Base-by-base conservation (phyloP, 805 yeast species). In the Cyberlindnera maclurae region DNA sequence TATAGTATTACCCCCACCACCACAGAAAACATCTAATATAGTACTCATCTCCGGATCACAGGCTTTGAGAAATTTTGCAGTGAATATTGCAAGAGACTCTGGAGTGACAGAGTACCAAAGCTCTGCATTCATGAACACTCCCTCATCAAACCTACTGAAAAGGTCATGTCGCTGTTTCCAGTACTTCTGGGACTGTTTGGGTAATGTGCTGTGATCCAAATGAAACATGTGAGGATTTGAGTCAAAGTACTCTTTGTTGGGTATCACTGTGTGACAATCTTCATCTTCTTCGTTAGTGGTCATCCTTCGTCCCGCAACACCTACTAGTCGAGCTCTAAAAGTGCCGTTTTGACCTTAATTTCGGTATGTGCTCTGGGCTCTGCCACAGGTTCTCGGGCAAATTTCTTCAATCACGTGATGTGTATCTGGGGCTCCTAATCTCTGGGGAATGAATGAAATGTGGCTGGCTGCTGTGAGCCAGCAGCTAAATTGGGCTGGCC, bases 61-160 rank as follows among this genome's bases (percentile, higher is more conserved):
- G 12, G 71, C 67, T 36, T 63, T 58, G 13, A 79, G 59, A 40
- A 75, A 69, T 38, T 70, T 66, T 0, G 88, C 82, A 0, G 71
- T 59, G 49, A 75, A 77, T 5, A 63, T 59, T 1, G 96, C 93
- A 1, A 84, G 63, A 2, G 57, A 51, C 52, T 89, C 97, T 0
- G 95, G 89, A 0, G 97, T 89, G 5, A 87, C 95, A 40, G 90
- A 80, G 58, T 69, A 89, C 93, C 95, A 84, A 36, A 87, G 67
- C 53, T 82, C 93, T 12, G 73, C 64, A 1, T 82, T 81, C 64
- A 89, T 65, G 38, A 67, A 67, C 2, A 87, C 68, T 0, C 93
- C 90, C 6, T 76, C 71, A 51, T 84, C 86, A 47, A 68, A 82
- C 45, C 61, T 65, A 5, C 75, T 63, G 55, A 88, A 88, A 9